phyloP scores from a whole-genome alignment of 1,284 basidiomycete species.

The Butyriboletus appendiculatus region DNA sequence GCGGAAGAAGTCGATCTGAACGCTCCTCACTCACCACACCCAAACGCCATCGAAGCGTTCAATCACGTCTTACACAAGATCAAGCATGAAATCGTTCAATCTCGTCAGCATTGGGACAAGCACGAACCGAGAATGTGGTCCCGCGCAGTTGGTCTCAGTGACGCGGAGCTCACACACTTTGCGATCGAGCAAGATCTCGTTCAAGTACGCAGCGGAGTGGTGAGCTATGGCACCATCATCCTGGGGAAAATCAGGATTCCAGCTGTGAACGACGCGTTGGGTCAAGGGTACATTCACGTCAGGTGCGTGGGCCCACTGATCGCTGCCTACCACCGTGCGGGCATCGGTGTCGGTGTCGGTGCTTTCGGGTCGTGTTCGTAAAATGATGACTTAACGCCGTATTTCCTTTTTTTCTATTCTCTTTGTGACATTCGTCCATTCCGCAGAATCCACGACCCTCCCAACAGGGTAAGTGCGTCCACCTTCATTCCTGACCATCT shows the following conservation, averaged over 20 bases:
- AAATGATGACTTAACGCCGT: constrained; percentile 10
- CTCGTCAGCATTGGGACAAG: constrained; percentile 67
- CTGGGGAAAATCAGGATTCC: constrained; percentile 76
- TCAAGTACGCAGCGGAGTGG: constrained; percentile 47
- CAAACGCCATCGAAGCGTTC: constrained; percentile 66
- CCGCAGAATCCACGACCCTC: constrained; percentile 68
- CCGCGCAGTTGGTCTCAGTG: constrained; percentile 51
- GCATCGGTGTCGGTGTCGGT: constrained; percentile 3
- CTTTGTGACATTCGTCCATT: constrained; percentile 8
- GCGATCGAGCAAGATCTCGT: constrained; percentile 58
- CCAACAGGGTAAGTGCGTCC: constrained; percentile 54
- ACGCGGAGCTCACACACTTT: constrained; percentile 55
- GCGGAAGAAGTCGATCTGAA: constrained; percentile 57
- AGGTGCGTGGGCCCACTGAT: constrained; percentile 49
- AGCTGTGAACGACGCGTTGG: constrained; percentile 58
- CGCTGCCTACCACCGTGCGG: constrained; percentile 1
- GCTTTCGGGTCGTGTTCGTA: constrained; percentile 9
- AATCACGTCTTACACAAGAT: constrained; percentile 51
- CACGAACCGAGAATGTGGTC: constrained; percentile 77
- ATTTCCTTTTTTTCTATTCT: constrained; percentile 8
- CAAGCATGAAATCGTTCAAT: constrained; percentile 62
- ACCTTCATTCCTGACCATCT: background rate
- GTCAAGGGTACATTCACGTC: constrained; percentile 69
- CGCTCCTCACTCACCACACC: constrained; percentile 54
- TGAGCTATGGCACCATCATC: constrained; percentile 68